Conservation (phyloP, 2,329 filamentous ascomycete species). For the Fusarium sulawesiense region DNA sequence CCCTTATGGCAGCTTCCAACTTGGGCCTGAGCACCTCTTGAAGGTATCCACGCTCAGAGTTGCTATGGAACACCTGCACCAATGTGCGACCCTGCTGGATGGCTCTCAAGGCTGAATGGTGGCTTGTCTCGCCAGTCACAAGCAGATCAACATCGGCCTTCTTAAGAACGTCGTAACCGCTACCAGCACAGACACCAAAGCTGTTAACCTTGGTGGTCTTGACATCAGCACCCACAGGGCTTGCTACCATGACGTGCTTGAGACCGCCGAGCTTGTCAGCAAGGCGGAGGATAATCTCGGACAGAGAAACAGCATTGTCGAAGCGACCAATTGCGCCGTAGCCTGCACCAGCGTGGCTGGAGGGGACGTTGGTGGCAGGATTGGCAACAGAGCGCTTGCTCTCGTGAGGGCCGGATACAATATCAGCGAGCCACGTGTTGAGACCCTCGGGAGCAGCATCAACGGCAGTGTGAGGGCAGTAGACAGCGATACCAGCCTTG, state of each 20-base stretch:
- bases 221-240: slow-evolving; percentile 61
- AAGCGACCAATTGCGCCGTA: slow-evolving; percentile 65
- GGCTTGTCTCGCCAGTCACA: slow-evolving; percentile 92
- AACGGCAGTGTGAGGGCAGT: slow-evolving; percentile 94
- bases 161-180: slow-evolving; percentile 81
- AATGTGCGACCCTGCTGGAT: slow-evolving; percentile 86
- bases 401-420: slow-evolving; percentile 71
- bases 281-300: slow-evolving; percentile 62
- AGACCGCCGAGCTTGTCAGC: slow-evolving; percentile 77
- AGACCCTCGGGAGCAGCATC: slow-evolving; percentile 87
- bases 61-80: slow-evolving; percentile 89
- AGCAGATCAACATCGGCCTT: slow-evolving; percentile 79
- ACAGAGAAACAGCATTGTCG: slow-evolving; percentile 52
- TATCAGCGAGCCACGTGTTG: slow-evolving; percentile 93
- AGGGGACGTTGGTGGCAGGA: slow-evolving; percentile 57
- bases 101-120: slow-evolving; percentile 89
- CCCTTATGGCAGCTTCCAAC: slow-evolving; percentile 68
- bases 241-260: slow-evolving; percentile 61
- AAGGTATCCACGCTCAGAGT: slow-evolving; percentile 89
- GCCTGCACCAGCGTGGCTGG: slow-evolving; percentile 60
- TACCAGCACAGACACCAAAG: slow-evolving; percentile 90
- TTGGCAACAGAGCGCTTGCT: slow-evolving; percentile 58
- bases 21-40: slow-evolving; percentile 74
- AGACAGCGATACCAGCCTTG: slow-evolving; percentile 90
- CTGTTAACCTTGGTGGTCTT: slow-evolving; percentile 64